Base-by-base conservation (phyloP, 2,329 filamentous ascomycete species). In the Leptographium procerum region DNA sequence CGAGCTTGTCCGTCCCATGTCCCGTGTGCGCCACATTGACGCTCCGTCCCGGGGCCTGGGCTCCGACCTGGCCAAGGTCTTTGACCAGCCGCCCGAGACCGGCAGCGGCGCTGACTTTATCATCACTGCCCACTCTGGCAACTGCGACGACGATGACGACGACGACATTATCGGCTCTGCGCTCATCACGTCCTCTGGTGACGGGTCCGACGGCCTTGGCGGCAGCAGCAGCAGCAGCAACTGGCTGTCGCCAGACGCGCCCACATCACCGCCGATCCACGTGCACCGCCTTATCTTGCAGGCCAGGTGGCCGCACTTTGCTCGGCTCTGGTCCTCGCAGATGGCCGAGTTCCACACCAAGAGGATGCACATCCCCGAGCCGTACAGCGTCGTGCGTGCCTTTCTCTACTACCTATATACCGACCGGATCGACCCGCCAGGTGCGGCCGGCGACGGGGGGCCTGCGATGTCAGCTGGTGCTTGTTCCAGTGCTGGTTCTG, bases 281-380 rank as follows among this genome's bases (percentile, higher is more conserved):
- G 92, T 97, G 4, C 94, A 99, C 71, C 90, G 89, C 61, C 85
- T 99, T 58, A 96, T 99, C 57, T 79, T 99, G 10, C 89, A 95
- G 70, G 88, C 94, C 24, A 88, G 94, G 56, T 99, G 94, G 94
- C 91, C 94, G 31, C 94, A 99, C 71, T 99, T 99, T 73, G 85
- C 88, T 47, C 87, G 94, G 19, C 77, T 99, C 3, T 97, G 95
- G 75, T 86, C 87, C 56, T 85, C 92, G 5, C 91, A 96, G 68
- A 99, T 99, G 94, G 86, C 88, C 14, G 94, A 99, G 70, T 99
- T 95, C 67, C 94, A 99, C 69, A 94, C 90, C 19, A 94, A 94
- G 67, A 91, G 89, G 71, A 94, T 99, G 87, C 92, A 99, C 72
- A 96, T 99, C 51, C 92, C 94, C 0, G 95, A 99, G 68, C 91